Conservation (phyloP, 768 basidiomycete genomes). For the Fistulinella prunicolor region DNA sequence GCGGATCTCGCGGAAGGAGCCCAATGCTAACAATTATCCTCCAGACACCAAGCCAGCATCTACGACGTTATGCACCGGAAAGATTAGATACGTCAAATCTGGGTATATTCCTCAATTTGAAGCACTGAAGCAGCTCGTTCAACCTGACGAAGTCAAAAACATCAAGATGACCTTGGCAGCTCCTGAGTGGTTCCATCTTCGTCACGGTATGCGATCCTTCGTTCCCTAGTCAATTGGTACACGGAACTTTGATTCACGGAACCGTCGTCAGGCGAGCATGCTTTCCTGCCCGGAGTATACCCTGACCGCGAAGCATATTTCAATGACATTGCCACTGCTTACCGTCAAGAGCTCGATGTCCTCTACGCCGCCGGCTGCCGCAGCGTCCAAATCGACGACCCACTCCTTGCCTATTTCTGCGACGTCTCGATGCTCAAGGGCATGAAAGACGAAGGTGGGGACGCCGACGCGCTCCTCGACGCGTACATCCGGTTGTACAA, state of each 20-base stretch:
- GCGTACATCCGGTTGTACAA: slow-evolving; percentile 48
- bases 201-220: slow-evolving; percentile 45
- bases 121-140: slow-evolving; percentile 53
- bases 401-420: slow-evolving; percentile 62
- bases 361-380: slow-evolving; percentile 43
- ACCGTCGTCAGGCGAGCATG: slow-evolving; percentile 17
- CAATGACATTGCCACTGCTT: slow-evolving; percentile 46
- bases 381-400: slow-evolving; percentile 48
- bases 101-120: slow-evolving; percentile 66
- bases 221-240: not conserved
- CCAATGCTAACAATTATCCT: not conserved
- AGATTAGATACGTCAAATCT: slow-evolving; percentile 58
- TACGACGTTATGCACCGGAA: slow-evolving; percentile 43
- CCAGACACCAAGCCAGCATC: slow-evolving; percentile 21
- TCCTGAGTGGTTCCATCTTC: slow-evolving; percentile 70
- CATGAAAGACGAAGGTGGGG: slow-evolving; percentile 58
- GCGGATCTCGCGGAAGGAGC: not conserved
- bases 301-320: slow-evolving; percentile 41
- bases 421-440: slow-evolving; percentile 50
- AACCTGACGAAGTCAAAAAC: slow-evolving; percentile 58
- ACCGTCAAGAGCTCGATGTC: slow-evolving; percentile 42
- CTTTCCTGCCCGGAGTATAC: slow-evolving; percentile 20
- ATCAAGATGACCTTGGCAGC: slow-evolving; percentile 73
- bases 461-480: slow-evolving; percentile 63
- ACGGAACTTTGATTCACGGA: not conserved